A percentile compares a stretch with the other conserved stretches of the same genome.
These are phyloP conservation scores for Mycena metata DNA, from an alignment of 768 basidiomycete species.

Conservation along the genomic window DNA sequence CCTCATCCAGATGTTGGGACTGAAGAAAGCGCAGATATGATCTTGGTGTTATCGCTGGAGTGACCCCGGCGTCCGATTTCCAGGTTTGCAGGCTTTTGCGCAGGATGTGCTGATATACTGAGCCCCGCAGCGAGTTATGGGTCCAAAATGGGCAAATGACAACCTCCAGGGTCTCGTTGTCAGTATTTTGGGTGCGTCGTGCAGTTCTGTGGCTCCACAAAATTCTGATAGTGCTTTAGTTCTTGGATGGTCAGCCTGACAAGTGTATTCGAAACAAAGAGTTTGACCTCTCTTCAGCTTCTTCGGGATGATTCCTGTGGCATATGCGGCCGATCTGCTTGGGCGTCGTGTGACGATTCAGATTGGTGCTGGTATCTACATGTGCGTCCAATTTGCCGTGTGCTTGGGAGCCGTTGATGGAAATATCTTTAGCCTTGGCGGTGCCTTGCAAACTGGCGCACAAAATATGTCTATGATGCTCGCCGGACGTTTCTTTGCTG, in stretches of 20 bases:
- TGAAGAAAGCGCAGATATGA: conserved; percentile 51
- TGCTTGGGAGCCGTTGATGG: background rate
- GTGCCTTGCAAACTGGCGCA: conserved; percentile 61
- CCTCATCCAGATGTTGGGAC: background rate
- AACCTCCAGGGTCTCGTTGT: conserved; percentile 56
- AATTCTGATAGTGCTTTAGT: conserved; percentile 41
- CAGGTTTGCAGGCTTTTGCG: conserved; percentile 39
- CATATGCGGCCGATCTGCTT: conserved; percentile 53
- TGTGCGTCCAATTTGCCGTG: conserved; percentile 42
- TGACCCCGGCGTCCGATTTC: conserved; percentile 56
- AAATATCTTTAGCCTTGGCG: conserved; percentile 51
- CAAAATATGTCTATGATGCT: conserved; percentile 63
- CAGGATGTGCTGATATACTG: background rate
- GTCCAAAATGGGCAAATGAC: conserved; percentile 49
- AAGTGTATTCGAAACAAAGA: background rate
- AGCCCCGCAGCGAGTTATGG: conserved; percentile 49
- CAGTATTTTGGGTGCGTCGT: conserved; percentile 55
- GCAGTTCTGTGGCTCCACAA: background rate
- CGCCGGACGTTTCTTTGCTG: conserved; percentile 65
- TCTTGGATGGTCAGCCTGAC: conserved; percentile 51
- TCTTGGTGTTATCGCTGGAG: conserved; percentile 64
- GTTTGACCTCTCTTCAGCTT: conserved; percentile 45
- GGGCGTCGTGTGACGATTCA: conserved; percentile 58
- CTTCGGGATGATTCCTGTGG: conserved; percentile 60
- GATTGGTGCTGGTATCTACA: conserved; percentile 55